phyloP scores from a whole-genome alignment of 2,329 filamentous ascomycete genomes.

The Emergomyces orientalis region DNA sequence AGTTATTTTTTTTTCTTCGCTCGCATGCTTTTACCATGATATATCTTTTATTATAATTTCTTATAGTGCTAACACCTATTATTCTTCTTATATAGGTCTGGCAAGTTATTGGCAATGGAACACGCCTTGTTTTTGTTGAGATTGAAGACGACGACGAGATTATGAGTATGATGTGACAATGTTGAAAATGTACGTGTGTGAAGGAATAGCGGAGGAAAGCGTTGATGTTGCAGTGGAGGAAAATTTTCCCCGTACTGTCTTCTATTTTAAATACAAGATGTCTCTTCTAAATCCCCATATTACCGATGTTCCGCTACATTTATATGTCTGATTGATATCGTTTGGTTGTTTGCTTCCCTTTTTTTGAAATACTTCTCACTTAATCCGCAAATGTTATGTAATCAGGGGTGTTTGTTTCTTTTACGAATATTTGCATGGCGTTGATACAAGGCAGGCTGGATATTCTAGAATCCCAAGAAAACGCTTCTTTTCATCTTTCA shows the following conservation, averaged over 20 bases:
- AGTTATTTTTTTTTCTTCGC: slow-evolving; percentile 41
- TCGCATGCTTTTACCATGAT: background rate
- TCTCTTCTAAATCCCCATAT: background rate
- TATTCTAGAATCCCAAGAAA: background rate
- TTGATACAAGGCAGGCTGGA: background rate
- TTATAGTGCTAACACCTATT: slow-evolving; percentile 30
- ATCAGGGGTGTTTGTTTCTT: background rate
- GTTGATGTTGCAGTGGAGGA: background rate
- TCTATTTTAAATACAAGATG: background rate
- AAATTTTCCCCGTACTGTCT: background rate
- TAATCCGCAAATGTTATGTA: background rate
- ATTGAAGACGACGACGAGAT: slow-evolving; percentile 48
- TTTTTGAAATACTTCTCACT: background rate
- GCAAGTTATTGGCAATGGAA: slow-evolving; percentile 65
- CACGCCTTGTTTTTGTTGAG: slow-evolving; percentile 62
- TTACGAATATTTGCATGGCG: background rate
- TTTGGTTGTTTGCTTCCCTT: background rate
- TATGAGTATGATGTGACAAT: background rate
- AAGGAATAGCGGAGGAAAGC: background rate
- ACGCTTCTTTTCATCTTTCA: background rate
- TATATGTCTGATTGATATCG: background rate
- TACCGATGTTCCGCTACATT: background rate
- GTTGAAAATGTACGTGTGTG: background rate
- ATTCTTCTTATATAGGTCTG: slow-evolving; percentile 49
- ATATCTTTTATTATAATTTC: background rate